Evolutionary conservation across 768 basidiomycete genomes (phyloP).

Genomic region (Lentinula raphanica): DNA sequence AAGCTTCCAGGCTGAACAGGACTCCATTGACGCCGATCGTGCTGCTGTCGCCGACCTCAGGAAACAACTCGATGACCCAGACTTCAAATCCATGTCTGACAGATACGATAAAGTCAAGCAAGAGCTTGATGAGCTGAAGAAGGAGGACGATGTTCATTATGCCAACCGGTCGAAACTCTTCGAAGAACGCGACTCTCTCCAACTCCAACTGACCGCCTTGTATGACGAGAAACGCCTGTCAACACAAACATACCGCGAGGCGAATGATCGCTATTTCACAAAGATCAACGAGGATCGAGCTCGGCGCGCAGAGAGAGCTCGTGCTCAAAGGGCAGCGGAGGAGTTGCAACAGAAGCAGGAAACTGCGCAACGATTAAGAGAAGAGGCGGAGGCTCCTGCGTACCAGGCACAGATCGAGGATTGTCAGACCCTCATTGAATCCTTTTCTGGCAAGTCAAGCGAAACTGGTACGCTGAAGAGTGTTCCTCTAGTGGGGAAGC

Average conservation of each 20-base stretch:
- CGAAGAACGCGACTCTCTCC: conserved; percentile 77
- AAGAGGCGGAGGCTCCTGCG: conserved; percentile 87
- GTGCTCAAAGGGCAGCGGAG: conserved; percentile 69
- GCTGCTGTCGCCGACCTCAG: conserved; percentile 70
- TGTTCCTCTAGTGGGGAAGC: conserved; percentile 28
- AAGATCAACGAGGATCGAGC: conserved; percentile 89
- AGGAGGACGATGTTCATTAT: conserved; percentile 80
- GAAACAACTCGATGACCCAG: conserved; percentile 87
- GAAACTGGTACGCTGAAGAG: conserved; percentile 40
- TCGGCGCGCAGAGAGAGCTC: conserved; percentile 70
- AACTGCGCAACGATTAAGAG: conserved; percentile 71
- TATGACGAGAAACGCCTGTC: conserved; percentile 77
- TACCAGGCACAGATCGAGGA: conserved; percentile 94
- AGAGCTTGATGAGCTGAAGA: conserved; percentile 83
- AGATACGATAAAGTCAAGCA: conserved; percentile 77
- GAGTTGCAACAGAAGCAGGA: conserved; percentile 80
- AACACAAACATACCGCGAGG: conserved; percentile 65
- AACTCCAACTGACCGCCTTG: conserved; percentile 63
- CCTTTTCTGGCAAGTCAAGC: conserved; percentile 63
- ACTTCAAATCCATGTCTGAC: conserved; percentile 73
- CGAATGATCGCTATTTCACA: conserved; percentile 73
- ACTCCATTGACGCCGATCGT: conserved; percentile 76
- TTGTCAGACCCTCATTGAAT: conserved; percentile 88
- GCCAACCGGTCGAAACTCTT: conserved; percentile 77
- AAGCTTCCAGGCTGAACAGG: conserved; percentile 72